These are phyloP conservation scores for Fusarium floridanum DNA, from an alignment of 2,329 filamentous ascomycete genomes.

Conservation along the genomic window DNA sequence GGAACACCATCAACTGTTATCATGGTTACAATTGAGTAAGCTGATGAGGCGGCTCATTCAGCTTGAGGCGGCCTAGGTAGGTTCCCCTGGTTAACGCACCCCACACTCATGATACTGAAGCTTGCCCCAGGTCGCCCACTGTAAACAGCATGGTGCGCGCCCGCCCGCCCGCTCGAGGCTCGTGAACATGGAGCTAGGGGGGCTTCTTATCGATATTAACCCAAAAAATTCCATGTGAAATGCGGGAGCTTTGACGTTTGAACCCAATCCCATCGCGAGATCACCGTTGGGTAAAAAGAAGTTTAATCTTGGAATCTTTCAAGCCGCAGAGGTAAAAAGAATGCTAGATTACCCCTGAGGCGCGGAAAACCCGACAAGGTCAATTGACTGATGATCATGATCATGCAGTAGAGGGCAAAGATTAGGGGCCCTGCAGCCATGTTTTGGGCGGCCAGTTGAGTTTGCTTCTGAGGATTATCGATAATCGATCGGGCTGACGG, in stretches of 20 bases:
- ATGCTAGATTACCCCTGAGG: slow-evolving; percentile 27
- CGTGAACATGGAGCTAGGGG: slow-evolving; percentile 32
- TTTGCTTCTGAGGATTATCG: slow-evolving; percentile 6
- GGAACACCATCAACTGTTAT: neutral
- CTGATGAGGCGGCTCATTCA: neutral
- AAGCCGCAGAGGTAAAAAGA: neutral
- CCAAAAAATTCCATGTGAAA: slow-evolving; percentile 4
- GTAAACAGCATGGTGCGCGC: slow-evolving; percentile 23
- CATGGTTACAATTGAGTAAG: neutral
- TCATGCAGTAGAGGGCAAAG: slow-evolving; percentile 30
- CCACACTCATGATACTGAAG: slow-evolving; percentile 39
- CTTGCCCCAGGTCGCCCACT: slow-evolving; percentile 30
- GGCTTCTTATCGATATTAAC: slow-evolving; percentile 28
- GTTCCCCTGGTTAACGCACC: slow-evolving; percentile 15
- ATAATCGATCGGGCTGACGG: slow-evolving; percentile 28
- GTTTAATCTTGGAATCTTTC: slow-evolving; percentile 14
- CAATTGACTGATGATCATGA: slow-evolving; percentile 42
- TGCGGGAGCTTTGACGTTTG: neutral
- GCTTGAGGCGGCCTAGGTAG: neutral
- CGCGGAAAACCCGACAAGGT: slow-evolving; percentile 8
- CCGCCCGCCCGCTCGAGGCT: slow-evolving; percentile 15
- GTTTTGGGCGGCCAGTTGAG: slow-evolving; percentile 15
- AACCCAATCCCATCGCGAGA: neutral
- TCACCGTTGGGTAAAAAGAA: slow-evolving; percentile 4
- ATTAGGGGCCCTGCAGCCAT: slow-evolving; percentile 9